A percentile compares a stretch with the other conserved stretches of the same genome.
Conservation (phyloP, 2,329 filamentous ascomycete genomes). For the Huntiella abstrusa region DNA sequence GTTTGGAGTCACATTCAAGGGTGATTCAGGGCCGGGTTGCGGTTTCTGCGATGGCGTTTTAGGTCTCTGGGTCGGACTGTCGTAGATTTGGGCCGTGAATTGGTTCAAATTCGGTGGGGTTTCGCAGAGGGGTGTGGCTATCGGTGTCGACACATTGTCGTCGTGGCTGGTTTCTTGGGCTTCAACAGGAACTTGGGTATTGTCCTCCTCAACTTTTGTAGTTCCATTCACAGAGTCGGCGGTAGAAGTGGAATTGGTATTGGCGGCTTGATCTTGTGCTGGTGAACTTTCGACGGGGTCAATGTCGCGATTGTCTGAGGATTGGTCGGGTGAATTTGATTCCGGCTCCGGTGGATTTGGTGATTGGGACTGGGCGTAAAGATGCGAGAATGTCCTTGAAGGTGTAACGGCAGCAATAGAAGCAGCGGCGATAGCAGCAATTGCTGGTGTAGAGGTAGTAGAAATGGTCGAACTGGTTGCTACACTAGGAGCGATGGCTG, state of each 20-base stretch:
- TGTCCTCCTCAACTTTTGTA: too few species aligned
- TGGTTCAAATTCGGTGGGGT: background rate
- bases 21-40: background rate
- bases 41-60: conserved; percentile 3
- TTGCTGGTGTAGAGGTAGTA: background rate
- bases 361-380: too few species aligned
- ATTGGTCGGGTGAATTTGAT: too few species aligned
- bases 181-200: too few species aligned
- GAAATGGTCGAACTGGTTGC: background rate
- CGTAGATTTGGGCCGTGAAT: background rate
- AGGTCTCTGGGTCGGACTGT: conserved; percentile 1
- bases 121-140: too few species aligned
- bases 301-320: background rate
- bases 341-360: too few species aligned
- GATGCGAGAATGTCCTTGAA: too few species aligned
- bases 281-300: background rate
- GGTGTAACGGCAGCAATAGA: conserved; percentile 1
- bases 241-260: too few species aligned
- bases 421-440: background rate
- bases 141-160: too few species aligned
- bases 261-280: too few species aligned
- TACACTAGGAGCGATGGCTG: background rate
- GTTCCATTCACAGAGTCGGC: too few species aligned
- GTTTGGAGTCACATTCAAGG: background rate
- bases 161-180: too few species aligned